Evolutionary conservation across 345 rosid genomes (phyloP).

Genomic region (Eucalyptus tenuipes): DNA sequence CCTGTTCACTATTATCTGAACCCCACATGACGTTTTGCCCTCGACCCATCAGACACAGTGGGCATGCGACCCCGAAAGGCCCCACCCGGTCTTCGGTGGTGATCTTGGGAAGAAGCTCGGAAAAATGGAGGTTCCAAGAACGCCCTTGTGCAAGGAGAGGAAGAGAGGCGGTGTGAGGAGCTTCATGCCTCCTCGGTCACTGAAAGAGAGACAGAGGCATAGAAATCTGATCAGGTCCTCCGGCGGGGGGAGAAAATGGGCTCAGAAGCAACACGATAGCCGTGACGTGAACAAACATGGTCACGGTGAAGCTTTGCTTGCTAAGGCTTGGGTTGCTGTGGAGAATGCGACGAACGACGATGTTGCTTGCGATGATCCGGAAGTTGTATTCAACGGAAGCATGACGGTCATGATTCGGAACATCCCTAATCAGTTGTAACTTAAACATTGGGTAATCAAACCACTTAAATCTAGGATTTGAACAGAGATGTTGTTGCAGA

Average conservation of each 20-base stretch:
- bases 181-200: not conserved
- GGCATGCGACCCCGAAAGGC: not conserved
- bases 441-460: no score
- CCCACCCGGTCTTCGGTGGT: not conserved
- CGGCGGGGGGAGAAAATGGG: not conserved
- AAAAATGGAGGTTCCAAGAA: not conserved
- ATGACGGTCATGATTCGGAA: constrained; percentile 30
- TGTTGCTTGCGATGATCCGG: not conserved
- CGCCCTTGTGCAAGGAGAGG: not conserved
- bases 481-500: no score
- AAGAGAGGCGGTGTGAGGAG: not conserved
- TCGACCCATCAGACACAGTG: not conserved
- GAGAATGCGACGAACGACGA: not conserved
- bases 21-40: not conserved
- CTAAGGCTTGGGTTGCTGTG: not conserved
- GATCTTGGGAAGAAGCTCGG: not conserved
- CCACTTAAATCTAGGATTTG: no score
- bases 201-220: not conserved
- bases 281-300: not conserved
- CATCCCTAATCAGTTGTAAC: constrained; percentile 19
- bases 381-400: not conserved
- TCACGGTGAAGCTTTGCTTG: not conserved
- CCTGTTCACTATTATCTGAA: not conserved
- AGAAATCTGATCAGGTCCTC: not conserved
- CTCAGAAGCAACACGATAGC: not conserved